Base-by-base conservation (phyloP, 2,329 filamentous ascomycete species). In the Pezicula carpinea region DNA sequence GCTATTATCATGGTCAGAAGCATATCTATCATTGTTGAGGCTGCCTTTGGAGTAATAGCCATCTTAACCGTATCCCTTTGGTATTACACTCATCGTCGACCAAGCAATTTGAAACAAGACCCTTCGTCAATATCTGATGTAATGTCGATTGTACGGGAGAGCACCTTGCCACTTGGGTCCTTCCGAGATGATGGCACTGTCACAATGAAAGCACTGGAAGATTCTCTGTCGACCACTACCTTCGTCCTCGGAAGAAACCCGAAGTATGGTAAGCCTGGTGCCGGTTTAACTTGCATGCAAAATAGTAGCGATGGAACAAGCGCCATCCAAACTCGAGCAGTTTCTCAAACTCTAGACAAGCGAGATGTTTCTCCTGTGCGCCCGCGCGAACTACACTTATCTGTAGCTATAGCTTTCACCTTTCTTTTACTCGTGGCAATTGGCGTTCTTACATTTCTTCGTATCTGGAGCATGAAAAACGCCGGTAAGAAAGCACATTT, bases 51-150 rank as follows among this genome's bases (percentile, higher is more conserved):
- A 1, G 14, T 61, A 4, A 53, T 62, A 10, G 38, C 40, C 1
- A 13, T 55, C 2, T 39, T 63, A 10, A 48, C 53, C 0, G 23
- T 49, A 17, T 38, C 22, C 15, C 33, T 60, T 0, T 58, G 56
- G 54, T 48, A 50, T 36, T 38, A 44, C 34, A 54, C 50, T n/a
- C 43, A 47, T 23, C 23, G 35, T 3, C 53, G 57, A 0, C n/a
- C 29, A 0, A 62, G 60, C 35, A 44, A 45, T n/a, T 39, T 66
- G 5, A 21, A 23, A 2, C 38, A 33, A 6, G 62, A 66, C 39
- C 63, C 62, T 3, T 56, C 60, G 2, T 58, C 60, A 0, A 47
- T 66, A 3, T 50, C 54, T 1, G 54, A 58, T 15, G 18, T 65
- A 0, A 58, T 66, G 39, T 50, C 42, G 1, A 31, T 60, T 1